These are phyloP conservation scores for Scalesia atractyloides DNA, from an alignment of 129 eudicot species.

Conservation along the genomic window DNA sequence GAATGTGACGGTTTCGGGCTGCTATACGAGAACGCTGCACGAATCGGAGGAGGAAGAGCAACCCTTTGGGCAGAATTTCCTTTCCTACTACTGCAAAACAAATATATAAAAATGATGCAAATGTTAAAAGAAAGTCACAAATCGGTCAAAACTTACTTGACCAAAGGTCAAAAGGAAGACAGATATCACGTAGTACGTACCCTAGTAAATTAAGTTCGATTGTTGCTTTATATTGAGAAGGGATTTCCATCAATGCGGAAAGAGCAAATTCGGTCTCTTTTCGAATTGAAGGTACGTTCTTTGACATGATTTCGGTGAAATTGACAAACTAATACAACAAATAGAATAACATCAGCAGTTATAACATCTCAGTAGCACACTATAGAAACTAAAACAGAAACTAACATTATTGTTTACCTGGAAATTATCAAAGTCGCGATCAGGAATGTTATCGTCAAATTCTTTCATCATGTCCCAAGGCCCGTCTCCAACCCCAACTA, in stretches of 20 bases:
- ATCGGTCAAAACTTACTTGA: constrained; percentile 15
- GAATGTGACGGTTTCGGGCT: constrained; percentile 47
- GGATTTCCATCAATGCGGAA: constrained; percentile 92
- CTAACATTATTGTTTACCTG: constrained; percentile 54
- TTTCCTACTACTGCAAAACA: constrained; percentile 44
- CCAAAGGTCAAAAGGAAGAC: constrained; percentile 2
- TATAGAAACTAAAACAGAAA: background rate
- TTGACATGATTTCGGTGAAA: constrained; percentile 88
- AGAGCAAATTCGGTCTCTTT: constrained; percentile 98
- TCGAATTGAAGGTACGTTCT: constrained; percentile 56
- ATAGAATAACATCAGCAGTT: constrained; percentile 10
- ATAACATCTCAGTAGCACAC: background rate
- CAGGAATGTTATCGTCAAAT: constrained; percentile 95
- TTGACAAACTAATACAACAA: constrained; percentile 70
- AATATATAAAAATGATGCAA: background rate
- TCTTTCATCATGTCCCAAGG: constrained; percentile 99
- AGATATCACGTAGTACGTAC: constrained; percentile 32
- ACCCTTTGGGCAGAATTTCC: constrained; percentile 60
- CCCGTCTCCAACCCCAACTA: constrained; percentile 99
- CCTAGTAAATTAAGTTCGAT: constrained; percentile 85
- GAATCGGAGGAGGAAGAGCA: constrained; percentile 86
- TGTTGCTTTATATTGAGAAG: constrained; percentile 93
- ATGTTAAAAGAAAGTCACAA: background rate
- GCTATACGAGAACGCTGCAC: constrained; percentile 38
- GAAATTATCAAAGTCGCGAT: constrained; percentile 89